phyloP scores from a whole-genome alignment of 768 basidiomycete species.

The Symmetrospora coprosmae region DNA sequence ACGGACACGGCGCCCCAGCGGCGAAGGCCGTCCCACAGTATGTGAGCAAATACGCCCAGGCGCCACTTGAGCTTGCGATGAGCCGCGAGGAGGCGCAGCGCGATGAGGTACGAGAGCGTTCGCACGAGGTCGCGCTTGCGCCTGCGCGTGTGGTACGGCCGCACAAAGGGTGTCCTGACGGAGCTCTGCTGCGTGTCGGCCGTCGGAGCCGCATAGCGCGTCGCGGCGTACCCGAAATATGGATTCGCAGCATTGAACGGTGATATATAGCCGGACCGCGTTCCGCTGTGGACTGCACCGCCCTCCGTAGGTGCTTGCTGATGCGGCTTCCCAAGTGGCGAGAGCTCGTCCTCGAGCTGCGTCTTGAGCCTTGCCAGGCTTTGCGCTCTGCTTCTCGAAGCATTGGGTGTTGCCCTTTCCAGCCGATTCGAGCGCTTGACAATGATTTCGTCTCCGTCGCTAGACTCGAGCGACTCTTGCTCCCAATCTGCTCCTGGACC shows the following conservation, averaged over 20 bases:
- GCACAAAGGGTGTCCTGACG: conserved; percentile 22
- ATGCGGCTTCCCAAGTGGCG: too few species aligned
- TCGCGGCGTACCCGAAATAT: conserved; percentile 29
- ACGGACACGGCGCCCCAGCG: conserved; percentile 17
- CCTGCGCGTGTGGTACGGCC: conserved; percentile 24
- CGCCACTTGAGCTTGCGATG: conserved; percentile 26
- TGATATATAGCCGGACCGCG: conserved; percentile 15
- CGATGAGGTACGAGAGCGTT: conserved; percentile 32
- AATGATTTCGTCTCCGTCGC: too few species aligned
- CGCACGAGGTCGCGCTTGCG: conserved; percentile 32
- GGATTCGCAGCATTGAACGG: conserved; percentile 31
- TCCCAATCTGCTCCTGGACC: conserved; percentile 1
- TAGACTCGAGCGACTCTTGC: not conserved
- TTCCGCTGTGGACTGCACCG: too few species aligned
- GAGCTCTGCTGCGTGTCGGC: conserved; percentile 20
- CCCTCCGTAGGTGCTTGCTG: too few species aligned
- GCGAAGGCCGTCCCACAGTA: not conserved
- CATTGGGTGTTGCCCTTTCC: too few species aligned
- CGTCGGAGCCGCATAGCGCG: conserved; percentile 11
- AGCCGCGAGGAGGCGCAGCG: conserved; percentile 30
- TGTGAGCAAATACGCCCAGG: not conserved
- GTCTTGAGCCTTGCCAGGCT: too few species aligned
- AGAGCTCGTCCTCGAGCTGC: too few species aligned
- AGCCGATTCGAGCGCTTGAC: too few species aligned
- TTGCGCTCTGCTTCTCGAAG: too few species aligned